A percentile compares a stretch with the other conserved stretches of the same genome.
phyloP scores from a whole-genome alignment of 139 green algal genomes.

The Chlorella sp. region DNA sequence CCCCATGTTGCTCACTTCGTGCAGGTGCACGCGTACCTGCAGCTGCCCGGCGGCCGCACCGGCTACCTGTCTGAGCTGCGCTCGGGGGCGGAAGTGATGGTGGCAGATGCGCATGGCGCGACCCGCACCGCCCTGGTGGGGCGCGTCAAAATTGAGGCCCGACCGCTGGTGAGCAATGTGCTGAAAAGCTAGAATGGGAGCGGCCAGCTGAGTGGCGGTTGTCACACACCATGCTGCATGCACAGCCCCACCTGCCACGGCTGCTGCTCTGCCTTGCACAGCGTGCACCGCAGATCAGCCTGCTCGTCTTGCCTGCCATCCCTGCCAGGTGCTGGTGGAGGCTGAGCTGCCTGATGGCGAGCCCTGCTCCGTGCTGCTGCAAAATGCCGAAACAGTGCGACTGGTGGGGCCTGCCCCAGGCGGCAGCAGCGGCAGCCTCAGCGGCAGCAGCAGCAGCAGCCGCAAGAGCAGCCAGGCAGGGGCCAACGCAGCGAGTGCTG shows the following conservation, averaged over 20 bases:
- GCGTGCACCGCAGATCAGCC: background rate
- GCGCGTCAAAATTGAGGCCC: slow-evolving; percentile 78
- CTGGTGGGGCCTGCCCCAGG: slow-evolving; percentile 65
- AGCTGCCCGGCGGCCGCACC: slow-evolving; percentile 65
- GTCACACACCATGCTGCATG: no score
- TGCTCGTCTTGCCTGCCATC: background rate
- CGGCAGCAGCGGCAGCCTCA: background rate
- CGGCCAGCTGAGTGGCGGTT: no score
- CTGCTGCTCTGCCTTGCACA: no score
- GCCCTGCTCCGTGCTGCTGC: slow-evolving; percentile 62
- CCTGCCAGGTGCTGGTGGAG: slow-evolving; percentile 76
- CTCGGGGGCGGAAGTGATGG: slow-evolving; percentile 67
- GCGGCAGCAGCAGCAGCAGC: no score
- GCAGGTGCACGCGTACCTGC: slow-evolving; percentile 86
- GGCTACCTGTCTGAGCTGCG: slow-evolving; percentile 89
- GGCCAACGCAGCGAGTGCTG: background rate
- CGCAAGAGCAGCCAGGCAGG: background rate
- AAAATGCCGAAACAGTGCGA: slow-evolving; percentile 95
- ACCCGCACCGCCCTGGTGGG: slow-evolving; percentile 74
- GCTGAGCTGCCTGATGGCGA: slow-evolving; percentile 59
- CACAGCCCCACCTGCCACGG: no score
- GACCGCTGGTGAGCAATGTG: slow-evolving; percentile 83
- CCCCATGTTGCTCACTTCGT: no score
- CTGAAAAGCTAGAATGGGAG: no score
- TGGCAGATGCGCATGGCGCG: slow-evolving; percentile 70